phyloP scores from a whole-genome alignment of 192 early-diverging fungal species.

The Obelidium mucronatum region DNA sequence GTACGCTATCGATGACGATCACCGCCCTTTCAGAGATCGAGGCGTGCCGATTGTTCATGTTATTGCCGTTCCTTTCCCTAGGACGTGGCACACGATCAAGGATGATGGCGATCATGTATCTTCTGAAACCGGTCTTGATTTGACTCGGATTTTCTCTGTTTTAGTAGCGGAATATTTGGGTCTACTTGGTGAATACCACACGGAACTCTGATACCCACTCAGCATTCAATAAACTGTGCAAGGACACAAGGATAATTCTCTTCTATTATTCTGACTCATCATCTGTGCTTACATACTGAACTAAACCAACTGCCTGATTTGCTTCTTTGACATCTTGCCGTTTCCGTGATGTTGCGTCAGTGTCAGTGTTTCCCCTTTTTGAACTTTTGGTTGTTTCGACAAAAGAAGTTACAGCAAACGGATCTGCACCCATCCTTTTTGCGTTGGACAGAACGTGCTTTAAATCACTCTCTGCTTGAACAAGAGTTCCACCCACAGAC shows the following conservation, averaged over 20 bases:
- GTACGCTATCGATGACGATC: constrained; percentile 81
- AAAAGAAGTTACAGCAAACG: constrained; percentile 7
- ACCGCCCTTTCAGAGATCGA: constrained; percentile 81
- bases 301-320: no score
- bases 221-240: no score
- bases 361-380: background rate
- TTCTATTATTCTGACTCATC: no score
- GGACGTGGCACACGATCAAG: constrained; percentile 81
- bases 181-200: no score
- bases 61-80: constrained; percentile 86
- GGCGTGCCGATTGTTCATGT: constrained; percentile 88
- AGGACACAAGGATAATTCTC: no score
- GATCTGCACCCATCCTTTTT: background rate
- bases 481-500: background rate
- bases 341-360: no score
- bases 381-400: background rate
- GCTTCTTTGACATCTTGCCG: no score
- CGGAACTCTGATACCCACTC: no score
- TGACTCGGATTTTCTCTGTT: constrained; percentile 77
- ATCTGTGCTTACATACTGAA: no score
- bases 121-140: constrained; percentile 69
- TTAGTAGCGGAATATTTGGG: constrained; percentile 79
- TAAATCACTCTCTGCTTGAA: background rate
- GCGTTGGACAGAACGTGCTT: background rate
- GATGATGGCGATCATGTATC: constrained; percentile 81